These are phyloP conservation scores for Naganishia sp. DNA, from an alignment of 1,284 basidiomycete species.

Conservation along the genomic window DNA sequence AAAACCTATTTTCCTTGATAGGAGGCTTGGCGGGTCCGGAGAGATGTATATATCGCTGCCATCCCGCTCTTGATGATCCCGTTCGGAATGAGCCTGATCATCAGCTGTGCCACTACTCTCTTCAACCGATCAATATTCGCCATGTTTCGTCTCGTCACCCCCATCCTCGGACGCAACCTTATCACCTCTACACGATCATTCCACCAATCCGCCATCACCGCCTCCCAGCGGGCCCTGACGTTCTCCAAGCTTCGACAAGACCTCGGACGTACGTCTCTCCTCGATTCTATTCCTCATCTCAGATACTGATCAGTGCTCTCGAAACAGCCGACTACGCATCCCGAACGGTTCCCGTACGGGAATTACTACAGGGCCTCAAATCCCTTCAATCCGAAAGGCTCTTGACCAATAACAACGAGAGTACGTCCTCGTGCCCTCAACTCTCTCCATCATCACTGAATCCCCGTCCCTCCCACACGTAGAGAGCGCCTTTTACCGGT, in stretches of 20 bases:
- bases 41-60: not conserved
- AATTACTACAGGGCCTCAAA: constrained; percentile 9
- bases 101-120: no score
- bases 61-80: not conserved
- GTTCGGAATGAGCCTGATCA: no score
- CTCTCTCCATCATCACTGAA: not conserved
- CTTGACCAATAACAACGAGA: constrained; percentile 22
- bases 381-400: constrained; percentile 12
- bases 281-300: not conserved
- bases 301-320: not conserved
- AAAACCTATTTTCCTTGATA: not conserved
- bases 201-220: not conserved
- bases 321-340: constrained; percentile 1
- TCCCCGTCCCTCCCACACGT: not conserved
- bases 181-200: not conserved
- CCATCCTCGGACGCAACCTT: not conserved
- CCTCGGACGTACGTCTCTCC: not conserved
- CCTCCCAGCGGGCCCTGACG: not conserved
- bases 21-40: not conserved
- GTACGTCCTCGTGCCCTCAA: not conserved
- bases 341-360: not conserved
- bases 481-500: constrained; percentile 20
- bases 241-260: not conserved
- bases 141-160: not conserved
- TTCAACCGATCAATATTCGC: not conserved